These are phyloP conservation scores for Polyrhizophydium stewartii DNA, from an alignment of 371 early-diverging fungal genomes.

Conservation along the genomic window DNA sequence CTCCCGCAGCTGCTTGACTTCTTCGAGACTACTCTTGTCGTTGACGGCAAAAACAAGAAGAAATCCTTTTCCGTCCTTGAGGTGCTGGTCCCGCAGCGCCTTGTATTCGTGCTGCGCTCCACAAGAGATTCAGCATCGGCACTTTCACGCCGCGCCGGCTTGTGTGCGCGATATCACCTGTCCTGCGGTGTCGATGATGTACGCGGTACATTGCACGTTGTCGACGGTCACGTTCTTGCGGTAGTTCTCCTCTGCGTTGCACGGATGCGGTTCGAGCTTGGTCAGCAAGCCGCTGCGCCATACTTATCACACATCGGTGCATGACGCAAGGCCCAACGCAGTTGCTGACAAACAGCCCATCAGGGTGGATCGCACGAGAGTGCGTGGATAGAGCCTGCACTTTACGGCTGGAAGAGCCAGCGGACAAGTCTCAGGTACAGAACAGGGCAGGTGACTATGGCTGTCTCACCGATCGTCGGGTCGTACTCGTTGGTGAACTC, in stretches of 20 bases:
- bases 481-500: slow-evolving; percentile 55
- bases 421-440: too few species aligned
- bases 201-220: slow-evolving; percentile 27
- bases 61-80: slow-evolving; percentile 50
- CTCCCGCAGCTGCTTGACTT: slow-evolving; percentile 49
- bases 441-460: neutral
- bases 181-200: slow-evolving; percentile 56
- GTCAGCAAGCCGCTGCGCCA: too few species aligned
- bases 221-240: slow-evolving; percentile 49
- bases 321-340: too few species aligned
- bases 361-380: too few species aligned
- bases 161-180: slow-evolving; percentile 24
- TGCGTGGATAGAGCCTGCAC: too few species aligned
- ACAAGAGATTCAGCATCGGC: too few species aligned
- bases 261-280: too few species aligned
- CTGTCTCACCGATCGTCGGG: slow-evolving; percentile 43
- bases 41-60: slow-evolving; percentile 52
- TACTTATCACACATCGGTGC: too few species aligned
- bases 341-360: too few species aligned
- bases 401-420: too few species aligned
- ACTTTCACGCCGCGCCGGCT: too few species aligned
- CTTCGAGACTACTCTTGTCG: slow-evolving; percentile 43
- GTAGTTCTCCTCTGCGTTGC: slow-evolving; percentile 57
- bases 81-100: slow-evolving; percentile 48
- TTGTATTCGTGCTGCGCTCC: slow-evolving; percentile 48